Percentiles rank a stretch among this genome's conserved stretches.
phyloP scores from a whole-genome alignment of 2,329 filamentous ascomycete genomes.

The Aspergillus sp. region DNA sequence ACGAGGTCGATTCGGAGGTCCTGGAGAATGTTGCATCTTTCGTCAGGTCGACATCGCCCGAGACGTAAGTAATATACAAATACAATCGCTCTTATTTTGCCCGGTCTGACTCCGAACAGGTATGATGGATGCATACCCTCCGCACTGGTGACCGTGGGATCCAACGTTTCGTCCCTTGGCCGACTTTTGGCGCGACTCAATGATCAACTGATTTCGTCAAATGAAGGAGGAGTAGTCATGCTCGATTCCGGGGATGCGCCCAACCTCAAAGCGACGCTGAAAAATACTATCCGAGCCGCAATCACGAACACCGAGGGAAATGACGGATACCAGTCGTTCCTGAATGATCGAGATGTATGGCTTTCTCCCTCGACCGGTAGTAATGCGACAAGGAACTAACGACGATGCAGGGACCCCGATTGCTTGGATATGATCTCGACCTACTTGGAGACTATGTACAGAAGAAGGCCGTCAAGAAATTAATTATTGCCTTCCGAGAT shows the following conservation, averaged over 20 bases:
- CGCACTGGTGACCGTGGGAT: conserved; percentile 44
- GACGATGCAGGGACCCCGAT: conserved; percentile 36
- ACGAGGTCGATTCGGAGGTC: conserved; percentile 41
- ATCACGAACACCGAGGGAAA: conserved; percentile 40
- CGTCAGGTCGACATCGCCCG: conserved; percentile 33
- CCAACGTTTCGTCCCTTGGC: conserved; percentile 43
- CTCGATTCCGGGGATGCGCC: conserved; percentile 46
- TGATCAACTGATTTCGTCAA: conserved; percentile 28
- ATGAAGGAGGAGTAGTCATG: conserved; percentile 38
- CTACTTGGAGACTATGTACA: conserved; percentile 44
- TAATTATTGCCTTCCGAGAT: conserved; percentile 47
- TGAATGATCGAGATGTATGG: conserved; percentile 40
- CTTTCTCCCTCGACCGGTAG: not conserved
- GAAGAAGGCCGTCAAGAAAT: conserved; percentile 35
- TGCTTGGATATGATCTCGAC: conserved; percentile 48
- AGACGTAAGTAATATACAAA: conserved; percentile 30
- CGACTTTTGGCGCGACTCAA: conserved; percentile 40
- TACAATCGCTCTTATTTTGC: not conserved
- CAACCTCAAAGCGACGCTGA: conserved; percentile 48
- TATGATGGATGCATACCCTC: conserved; percentile 42
- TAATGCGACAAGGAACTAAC: conserved; percentile 1
- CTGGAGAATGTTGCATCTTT: conserved; percentile 40
- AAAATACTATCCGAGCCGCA: conserved; percentile 45
- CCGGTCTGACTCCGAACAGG: conserved; percentile 25
- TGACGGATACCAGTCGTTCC: conserved; percentile 39